phyloP scores from a whole-genome alignment of 2,329 filamentous ascomycete species.

The Penicillium verrucosum region DNA sequence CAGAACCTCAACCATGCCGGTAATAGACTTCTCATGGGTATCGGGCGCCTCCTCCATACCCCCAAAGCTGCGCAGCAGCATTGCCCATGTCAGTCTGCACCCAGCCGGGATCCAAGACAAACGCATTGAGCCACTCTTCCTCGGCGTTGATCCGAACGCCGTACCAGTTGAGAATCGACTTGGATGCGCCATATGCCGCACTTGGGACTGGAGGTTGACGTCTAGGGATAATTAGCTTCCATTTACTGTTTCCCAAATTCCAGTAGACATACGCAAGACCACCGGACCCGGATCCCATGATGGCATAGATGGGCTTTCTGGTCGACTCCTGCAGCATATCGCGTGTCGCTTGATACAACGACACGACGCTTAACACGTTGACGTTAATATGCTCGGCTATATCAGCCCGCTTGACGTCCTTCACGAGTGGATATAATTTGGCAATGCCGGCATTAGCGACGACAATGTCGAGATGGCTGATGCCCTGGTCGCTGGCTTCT shows the following conservation, averaged over 20 bases:
- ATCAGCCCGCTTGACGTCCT: conserved; percentile 29
- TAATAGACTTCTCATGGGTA: background rate
- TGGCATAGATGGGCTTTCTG: background rate
- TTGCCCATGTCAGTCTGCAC: background rate
- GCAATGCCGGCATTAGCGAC: conserved; percentile 40
- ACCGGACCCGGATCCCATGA: background rate
- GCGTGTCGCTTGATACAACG: conserved; percentile 32
- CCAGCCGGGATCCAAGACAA: background rate
- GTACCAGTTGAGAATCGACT: background rate
- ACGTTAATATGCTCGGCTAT: conserved; percentile 23
- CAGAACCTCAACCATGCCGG: background rate
- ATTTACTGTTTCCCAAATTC: background rate
- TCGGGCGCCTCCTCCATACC: background rate
- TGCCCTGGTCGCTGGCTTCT: conserved; percentile 23
- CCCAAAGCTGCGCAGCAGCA: background rate
- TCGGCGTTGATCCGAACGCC: background rate
- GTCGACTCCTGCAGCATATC: conserved; percentile 29
- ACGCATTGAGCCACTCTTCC: background rate
- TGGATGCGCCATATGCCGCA: background rate
- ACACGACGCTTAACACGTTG: conserved; percentile 33
- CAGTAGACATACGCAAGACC: background rate
- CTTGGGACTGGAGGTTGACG: background rate
- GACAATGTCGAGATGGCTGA: conserved; percentile 35
- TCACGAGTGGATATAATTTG: conserved; percentile 26
- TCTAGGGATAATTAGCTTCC: background rate